Evolutionary conservation across 805 yeast species (phyloP), one percentile per base, ranked within the genome.

Genomic region (Yarrowia yakushimensis): DNA sequence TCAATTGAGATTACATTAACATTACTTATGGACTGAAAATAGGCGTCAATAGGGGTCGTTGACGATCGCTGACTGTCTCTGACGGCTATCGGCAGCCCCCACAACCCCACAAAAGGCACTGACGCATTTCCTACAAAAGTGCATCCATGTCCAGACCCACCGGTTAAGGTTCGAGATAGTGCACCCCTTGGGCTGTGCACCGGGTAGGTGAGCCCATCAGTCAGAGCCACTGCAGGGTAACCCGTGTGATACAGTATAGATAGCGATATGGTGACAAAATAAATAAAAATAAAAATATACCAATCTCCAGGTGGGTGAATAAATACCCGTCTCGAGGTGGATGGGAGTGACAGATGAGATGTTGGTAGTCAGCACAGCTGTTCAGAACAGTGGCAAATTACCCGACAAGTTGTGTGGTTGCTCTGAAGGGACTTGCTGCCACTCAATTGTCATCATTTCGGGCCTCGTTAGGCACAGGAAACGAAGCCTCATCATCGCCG

Each of bases 131-230:
- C 25, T 9, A 30, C 28, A 41, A 41, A 41, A 41, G 28, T 6
- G 30, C 30, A 23, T 12, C 17, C n/a, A 5, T 4, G 23, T 12
- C 52, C 52, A 31, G 55, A 48, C 55, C 55, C 28, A 20, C 54
- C 15, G 15, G 28, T 48, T 46, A 31, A 48, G 39, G 55, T 48
- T 48, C 18, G 20, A 48, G 55, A 48, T 48, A 31, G 55, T 48
- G 55, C 55, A 48, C 55, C 39, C 22, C 33, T 33, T 15, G 39
- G 55, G 55, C 55, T 48, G 55, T 48, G 55, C 55, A 48, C 55
- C 55, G 55, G 55, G 55, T 48, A 48, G 55, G 55, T 48, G 55
- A 31, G 55, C 28, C 39, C 55, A 48, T 48, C 55, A 48, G 31
- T 48, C 31, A 48, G 23, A 43, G 50, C n/a, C n/a, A 27, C 50